Conservation (phyloP, 78 protist species). For the Dictyostelium discoideum region DNA sequence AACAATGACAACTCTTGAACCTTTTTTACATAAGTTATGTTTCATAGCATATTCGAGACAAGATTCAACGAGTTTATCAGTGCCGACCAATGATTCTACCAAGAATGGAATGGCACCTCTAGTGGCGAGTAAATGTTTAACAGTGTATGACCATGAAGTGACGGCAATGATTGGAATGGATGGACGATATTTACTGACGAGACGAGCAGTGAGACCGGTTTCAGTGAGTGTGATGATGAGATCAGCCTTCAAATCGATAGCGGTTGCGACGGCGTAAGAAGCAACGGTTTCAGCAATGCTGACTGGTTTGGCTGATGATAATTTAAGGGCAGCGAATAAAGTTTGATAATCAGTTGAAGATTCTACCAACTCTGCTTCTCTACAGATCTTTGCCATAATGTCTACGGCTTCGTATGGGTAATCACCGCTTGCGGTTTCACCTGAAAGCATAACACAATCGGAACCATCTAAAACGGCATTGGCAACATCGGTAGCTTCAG, state of each 20-base stretch:
- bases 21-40: constrained; percentile 49
- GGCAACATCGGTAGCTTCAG: constrained; percentile 97
- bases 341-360: constrained; percentile 73
- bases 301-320: constrained; percentile 40
- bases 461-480: constrained; percentile 96
- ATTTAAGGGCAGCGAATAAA: constrained; percentile 68
- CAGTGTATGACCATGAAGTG: constrained; percentile 76
- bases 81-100: constrained; percentile 58
- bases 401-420: constrained; percentile 88
- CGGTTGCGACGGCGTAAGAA: constrained; percentile 78
- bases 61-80: constrained; percentile 65
- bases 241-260: constrained; percentile 78
- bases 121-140: constrained; percentile 61
- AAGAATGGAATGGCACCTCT: constrained; percentile 80
- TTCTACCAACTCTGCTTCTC: constrained; percentile 82
- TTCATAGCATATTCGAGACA: constrained; percentile 71
- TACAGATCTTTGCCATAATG: constrained; percentile 82
- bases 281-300: constrained; percentile 76
- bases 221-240: constrained; percentile 78
- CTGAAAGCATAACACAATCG: constrained; percentile 95
- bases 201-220: constrained; percentile 80
- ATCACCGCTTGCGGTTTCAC: constrained; percentile 89
- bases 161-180: constrained; percentile 79
- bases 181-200: constrained; percentile 83
- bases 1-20: constrained; percentile 72